Evolutionary conservation across 495 filamentous ascomycete genomes (phyloP).

Genomic region (Talaromyces ruber): DNA sequence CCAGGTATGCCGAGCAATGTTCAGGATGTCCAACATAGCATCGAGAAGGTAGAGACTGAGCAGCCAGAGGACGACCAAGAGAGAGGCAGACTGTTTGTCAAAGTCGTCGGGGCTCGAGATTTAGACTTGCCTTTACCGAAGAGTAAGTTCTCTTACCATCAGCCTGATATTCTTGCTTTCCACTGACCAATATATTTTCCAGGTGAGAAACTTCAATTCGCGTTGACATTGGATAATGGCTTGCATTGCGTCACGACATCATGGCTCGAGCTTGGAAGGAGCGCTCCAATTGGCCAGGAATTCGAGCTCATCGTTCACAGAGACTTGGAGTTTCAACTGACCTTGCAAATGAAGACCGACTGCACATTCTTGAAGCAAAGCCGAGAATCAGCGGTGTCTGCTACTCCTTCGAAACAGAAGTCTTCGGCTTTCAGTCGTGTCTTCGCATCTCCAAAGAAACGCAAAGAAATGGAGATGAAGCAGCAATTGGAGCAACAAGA

Average conservation of each 20-base stretch:
- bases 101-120: constrained; percentile 94
- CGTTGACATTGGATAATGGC: constrained; percentile 91
- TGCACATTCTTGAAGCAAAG: constrained; percentile 45
- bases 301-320: constrained; percentile 96
- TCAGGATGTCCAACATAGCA: constrained; percentile 46
- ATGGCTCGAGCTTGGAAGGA: constrained; percentile 88
- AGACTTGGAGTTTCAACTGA: constrained; percentile 94
- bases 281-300: constrained; percentile 93
- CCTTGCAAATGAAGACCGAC: constrained; percentile 89
- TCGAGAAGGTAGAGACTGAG: constrained; percentile 54
- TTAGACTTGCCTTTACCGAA: constrained; percentile 83
- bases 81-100: constrained; percentile 89
- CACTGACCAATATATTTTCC: neutral
- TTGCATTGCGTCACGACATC: constrained; percentile 95
- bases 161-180: constrained; percentile 21
- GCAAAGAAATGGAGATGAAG: constrained; percentile 81
- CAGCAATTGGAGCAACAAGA: constrained; percentile 69
- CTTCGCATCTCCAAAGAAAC: constrained; percentile 89
- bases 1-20: constrained; percentile 83
- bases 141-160: constrained; percentile 46
- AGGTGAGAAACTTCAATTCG: constrained; percentile 89
- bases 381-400: constrained; percentile 38
- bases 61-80: constrained; percentile 71
- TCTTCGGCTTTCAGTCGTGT: constrained; percentile 82
- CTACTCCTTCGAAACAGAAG: constrained; percentile 57